Evolutionary conservation across 129 eudicot genomes (phyloP), one percentile per base, ranked within the genome.

Genomic region (Saussurea involucrata): DNA sequence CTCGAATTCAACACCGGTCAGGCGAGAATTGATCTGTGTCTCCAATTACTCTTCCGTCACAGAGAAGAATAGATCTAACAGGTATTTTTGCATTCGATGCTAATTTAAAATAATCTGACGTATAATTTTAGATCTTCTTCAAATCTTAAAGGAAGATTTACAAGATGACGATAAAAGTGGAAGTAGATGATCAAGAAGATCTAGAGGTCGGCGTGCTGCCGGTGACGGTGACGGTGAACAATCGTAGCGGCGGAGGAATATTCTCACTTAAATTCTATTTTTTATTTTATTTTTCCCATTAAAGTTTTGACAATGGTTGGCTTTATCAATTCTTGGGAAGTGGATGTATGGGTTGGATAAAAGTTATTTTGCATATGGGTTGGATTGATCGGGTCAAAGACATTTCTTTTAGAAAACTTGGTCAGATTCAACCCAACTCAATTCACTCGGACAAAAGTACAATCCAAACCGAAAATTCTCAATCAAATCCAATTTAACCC

Each of bases 201-300:
- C 27, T 22, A 55, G 58, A 32, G 68, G 24, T 77, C 37, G 57
- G 13, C 10, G 60, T 3, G 60, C 32, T 15, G 68, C 60, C 74
- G 81, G 75, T 53, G 81, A 55, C 40, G 80, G 66, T 66, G 0
- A n/a, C n/a, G n/a, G n/a, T n/a, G 80, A 53, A 66, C 21, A 67
- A 77, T 46, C 37, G 57, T 6, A 68, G 74, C 68, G 74, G 68
- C 74, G 74, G 25, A 21, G 27, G 81, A 49, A 76, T 76, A 31
- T 67, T 67, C 57, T 66, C 29, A 32, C 24, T 53, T 53, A 53
- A 53, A 53, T 53, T 53, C 22, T 53, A 17, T 53, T 53, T 37
- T 37, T 37, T 4, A 0, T 53, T 17, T 13, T 5, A 13, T 44
- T 58, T 63, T 74, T 34, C 10, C 58, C 61, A 53, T 60, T 17